Evolutionary conservation across 2,329 filamentous ascomycete genomes (phyloP).

Genomic region (Fusarium sp.): DNA sequence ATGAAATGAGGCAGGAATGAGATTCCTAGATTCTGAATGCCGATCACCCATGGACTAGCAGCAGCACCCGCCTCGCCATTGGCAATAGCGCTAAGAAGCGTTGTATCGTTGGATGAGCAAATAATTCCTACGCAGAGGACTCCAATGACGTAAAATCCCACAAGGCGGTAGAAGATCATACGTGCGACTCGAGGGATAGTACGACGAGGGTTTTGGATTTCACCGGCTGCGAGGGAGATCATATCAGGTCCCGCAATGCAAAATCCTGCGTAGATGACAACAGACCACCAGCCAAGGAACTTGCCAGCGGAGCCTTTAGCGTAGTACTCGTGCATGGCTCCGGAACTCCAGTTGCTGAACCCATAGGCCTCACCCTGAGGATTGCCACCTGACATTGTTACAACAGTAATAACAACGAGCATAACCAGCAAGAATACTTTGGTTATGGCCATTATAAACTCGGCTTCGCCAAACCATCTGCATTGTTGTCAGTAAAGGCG

Average conservation of each 20-base stretch:
- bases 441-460: conserved; percentile 67
- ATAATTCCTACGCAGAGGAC: conserved; percentile 67
- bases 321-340: conserved; percentile 51
- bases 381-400: conserved; percentile 76
- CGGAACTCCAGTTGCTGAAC: conserved; percentile 65
- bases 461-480: conserved; percentile 56
- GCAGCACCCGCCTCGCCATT: conserved; percentile 64
- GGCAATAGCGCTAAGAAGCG: conserved; percentile 55
- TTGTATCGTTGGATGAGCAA: conserved; percentile 60
- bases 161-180: conserved; percentile 78
- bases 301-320: conserved; percentile 64
- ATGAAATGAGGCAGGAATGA: conserved; percentile 64
- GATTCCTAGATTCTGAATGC: conserved; percentile 62
- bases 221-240: conserved; percentile 65
- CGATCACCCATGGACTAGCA: conserved; percentile 71
- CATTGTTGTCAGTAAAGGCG: not conserved
- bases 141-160: conserved; percentile 76
- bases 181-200: conserved; percentile 77
- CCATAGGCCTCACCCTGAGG: conserved; percentile 71
- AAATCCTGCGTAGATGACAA: conserved; percentile 75
- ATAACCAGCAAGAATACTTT: conserved; percentile 62
- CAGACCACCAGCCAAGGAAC: conserved; percentile 68
- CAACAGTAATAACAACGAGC: conserved; percentile 71
- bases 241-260: conserved; percentile 76
- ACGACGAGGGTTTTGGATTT: conserved; percentile 73